Evolutionary conservation across 129 eudicot genomes (phyloP).

Genomic region (Erigeron canadensis): DNA sequence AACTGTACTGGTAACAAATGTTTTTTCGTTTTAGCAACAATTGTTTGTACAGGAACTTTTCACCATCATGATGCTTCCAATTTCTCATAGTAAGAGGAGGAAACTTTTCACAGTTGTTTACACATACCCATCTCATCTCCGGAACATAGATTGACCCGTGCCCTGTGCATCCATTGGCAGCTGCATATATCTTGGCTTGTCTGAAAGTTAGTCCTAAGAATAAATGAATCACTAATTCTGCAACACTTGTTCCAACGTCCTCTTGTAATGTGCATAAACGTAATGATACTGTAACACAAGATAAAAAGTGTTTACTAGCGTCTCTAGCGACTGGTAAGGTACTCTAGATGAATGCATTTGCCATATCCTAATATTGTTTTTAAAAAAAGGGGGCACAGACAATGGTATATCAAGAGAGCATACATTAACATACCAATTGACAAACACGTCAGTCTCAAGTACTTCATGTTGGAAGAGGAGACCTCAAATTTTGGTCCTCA

Average conservation of each 20-base stretch:
- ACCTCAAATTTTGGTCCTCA: conserved; percentile 70
- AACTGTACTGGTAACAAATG: not conserved
- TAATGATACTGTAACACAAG: conserved; percentile 16
- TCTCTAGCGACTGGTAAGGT: not conserved
- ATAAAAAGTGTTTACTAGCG: not conserved
- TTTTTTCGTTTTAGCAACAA: conserved; percentile 18
- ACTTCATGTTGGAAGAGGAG: conserved; percentile 86
- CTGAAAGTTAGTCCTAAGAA: conserved; percentile 13
- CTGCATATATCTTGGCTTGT: not conserved
- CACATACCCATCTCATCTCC: conserved; percentile 17
- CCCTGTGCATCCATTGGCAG: conserved; percentile 13
- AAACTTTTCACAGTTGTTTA: not conserved
- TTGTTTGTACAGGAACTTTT: conserved; percentile 24
- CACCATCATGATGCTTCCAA: not conserved
- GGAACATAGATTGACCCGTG: not conserved
- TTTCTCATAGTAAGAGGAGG: not conserved
- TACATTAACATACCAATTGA: conserved; percentile 22
- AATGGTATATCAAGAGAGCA: conserved; percentile 4
- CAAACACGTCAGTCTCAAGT: conserved; percentile 16
- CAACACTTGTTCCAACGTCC: not conserved
- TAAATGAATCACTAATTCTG: conserved; percentile 17
- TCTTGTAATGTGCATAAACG: conserved; percentile 13
- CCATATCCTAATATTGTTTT: not conserved
- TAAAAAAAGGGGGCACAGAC: not conserved
- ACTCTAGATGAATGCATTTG: not conserved